These are phyloP conservation scores for Pelargonium cotyledonis DNA, from an alignment of 441 rosid genomes.

Conservation along the genomic window DNA sequence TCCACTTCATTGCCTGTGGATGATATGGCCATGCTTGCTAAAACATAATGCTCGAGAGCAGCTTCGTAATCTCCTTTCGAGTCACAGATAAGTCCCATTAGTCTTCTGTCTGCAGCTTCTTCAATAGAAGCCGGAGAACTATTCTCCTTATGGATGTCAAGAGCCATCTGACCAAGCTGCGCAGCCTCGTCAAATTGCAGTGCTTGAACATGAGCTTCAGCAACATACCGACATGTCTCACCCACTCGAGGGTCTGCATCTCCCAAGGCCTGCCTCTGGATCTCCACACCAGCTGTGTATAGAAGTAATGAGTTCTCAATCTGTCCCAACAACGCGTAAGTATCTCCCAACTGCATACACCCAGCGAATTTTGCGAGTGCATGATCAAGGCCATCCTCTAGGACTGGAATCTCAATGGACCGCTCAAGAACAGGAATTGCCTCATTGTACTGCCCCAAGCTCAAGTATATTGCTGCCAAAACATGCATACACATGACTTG, in stretches of 20 bases:
- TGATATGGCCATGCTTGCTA: conserved; percentile 87
- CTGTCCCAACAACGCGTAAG: conserved; percentile 77
- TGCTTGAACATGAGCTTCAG: conserved; percentile 85
- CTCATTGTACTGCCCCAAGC: conserved; percentile 49
- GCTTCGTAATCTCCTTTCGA: conserved; percentile 69
- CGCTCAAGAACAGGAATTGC: conserved; percentile 82
- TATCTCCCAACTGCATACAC: conserved; percentile 94
- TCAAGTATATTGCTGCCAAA: conserved; percentile 58
- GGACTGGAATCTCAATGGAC: conserved; percentile 59
- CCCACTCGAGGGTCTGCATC: conserved; percentile 64
- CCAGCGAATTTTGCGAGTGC: conserved; percentile 90
- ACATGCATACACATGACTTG: conserved; percentile 76
- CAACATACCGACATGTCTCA: conserved; percentile 71
- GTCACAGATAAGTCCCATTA: conserved; percentile 78
- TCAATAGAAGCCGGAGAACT: conserved; percentile 56
- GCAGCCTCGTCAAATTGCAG: conserved; percentile 76
- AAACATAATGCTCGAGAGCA: conserved; percentile 77
- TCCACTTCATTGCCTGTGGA: conserved; percentile 59
- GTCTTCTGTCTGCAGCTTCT: conserved; percentile 82
- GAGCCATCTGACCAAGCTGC: conserved; percentile 66
- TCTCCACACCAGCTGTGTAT: conserved; percentile 82
- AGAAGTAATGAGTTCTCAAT: conserved; percentile 68
- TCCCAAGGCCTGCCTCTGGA: conserved; percentile 73
- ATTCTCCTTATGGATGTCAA: conserved; percentile 59
- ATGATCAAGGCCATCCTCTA: conserved; percentile 75